Evolutionary conservation across 495 filamentous ascomycete species (phyloP).

Genomic region (Daldinia vernicosa): DNA sequence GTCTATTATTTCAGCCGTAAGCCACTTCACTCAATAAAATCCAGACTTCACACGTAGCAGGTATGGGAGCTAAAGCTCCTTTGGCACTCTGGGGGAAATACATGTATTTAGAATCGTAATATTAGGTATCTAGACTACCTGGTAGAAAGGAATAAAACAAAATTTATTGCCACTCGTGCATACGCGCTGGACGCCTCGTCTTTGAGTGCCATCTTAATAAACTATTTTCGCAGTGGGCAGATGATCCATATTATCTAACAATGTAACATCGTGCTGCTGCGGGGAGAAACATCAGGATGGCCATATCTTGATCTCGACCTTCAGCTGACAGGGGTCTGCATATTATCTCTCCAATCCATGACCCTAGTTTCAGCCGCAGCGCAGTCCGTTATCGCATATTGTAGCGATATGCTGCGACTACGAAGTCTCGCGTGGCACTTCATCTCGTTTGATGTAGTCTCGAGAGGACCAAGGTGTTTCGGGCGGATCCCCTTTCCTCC

Average conservation of each 20-base stretch:
- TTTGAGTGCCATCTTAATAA: too few relatives aligned
- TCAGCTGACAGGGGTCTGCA: slow-evolving; percentile 23
- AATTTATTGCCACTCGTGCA: too few relatives aligned
- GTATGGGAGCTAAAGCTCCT: too few relatives aligned
- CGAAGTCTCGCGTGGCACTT: not conserved
- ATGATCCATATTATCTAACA: not conserved
- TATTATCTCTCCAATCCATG: not conserved
- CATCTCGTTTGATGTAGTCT: not conserved
- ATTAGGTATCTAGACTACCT: not conserved
- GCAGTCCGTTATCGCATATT: not conserved
- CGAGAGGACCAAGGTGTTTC: not conserved
- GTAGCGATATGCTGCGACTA: not conserved
- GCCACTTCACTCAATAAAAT: not conserved
- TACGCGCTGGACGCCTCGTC: too few relatives aligned
- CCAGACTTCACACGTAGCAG: too few relatives aligned
- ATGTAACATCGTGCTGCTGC: slow-evolving; percentile 27
- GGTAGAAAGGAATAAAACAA: too few relatives aligned
- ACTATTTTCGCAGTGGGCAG: too few relatives aligned
- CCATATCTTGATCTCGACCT: slow-evolving; percentile 3
- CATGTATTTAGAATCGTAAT: not conserved
- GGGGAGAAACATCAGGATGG: not conserved
- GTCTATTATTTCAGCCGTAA: not conserved
- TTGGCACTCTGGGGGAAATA: not conserved
- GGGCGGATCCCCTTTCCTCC: not conserved
- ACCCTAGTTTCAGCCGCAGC: slow-evolving; percentile 25